Evolutionary conservation across 805 yeast species (phyloP).

Genomic region (Ogataea glucozyma): DNA sequence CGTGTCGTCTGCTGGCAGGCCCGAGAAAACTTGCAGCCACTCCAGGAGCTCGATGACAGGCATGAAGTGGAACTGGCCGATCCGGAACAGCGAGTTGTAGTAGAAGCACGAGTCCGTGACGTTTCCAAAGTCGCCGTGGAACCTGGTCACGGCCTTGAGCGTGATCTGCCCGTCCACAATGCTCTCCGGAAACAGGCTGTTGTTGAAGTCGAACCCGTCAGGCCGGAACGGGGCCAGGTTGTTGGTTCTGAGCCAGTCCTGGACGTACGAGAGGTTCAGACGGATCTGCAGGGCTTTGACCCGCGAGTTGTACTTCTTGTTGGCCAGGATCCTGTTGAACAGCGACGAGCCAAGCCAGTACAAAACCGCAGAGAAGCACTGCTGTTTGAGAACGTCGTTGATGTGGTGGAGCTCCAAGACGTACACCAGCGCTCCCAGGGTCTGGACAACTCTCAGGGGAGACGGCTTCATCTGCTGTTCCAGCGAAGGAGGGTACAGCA

Average conservation of each 20-base stretch:
- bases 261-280: constrained; percentile 79
- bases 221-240: constrained; percentile 48
- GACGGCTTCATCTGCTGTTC: constrained; percentile 83
- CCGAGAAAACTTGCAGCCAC: constrained; percentile 86
- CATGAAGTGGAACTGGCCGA: constrained; percentile 66
- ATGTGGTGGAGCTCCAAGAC: constrained; percentile 81
- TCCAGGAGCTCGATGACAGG: constrained; percentile 81
- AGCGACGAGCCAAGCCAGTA: constrained; percentile 73
- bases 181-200: constrained; percentile 36
- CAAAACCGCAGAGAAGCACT: constrained; percentile 73
- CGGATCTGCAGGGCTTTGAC: constrained; percentile 87
- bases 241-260: constrained; percentile 88
- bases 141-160: constrained; percentile 34
- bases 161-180: constrained; percentile 25
- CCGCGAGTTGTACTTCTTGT: constrained; percentile 72
- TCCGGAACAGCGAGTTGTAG: constrained; percentile 62
- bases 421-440: constrained; percentile 84
- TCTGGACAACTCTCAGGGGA: constrained; percentile 81
- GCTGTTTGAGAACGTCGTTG: constrained; percentile 74
- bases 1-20: constrained; percentile 48
- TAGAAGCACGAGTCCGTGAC: constrained; percentile 57
- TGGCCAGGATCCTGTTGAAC: constrained; percentile 71
- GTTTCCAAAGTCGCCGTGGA: constrained; percentile 33
- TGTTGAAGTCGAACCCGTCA: constrained; percentile 25
- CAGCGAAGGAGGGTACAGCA: constrained; percentile 83